A percentile compares a stretch with the other conserved stretches of the same genome.
phyloP scores from a whole-genome alignment of 768 basidiomycete genomes.

The Pleurotus tuber-regium region DNA sequence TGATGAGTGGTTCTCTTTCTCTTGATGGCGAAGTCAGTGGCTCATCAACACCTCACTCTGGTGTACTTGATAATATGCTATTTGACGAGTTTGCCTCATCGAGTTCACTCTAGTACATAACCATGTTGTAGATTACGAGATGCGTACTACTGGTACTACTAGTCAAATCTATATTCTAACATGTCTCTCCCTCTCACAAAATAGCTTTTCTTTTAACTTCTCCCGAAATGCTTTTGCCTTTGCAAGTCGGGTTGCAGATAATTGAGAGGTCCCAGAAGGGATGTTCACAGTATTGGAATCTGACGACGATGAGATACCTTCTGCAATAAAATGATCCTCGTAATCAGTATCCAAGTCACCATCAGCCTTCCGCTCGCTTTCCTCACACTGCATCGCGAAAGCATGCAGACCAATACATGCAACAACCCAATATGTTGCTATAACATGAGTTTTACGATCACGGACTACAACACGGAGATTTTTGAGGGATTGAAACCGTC shows the following conservation, averaged over 20 bases:
- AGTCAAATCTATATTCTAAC: too few relatives aligned
- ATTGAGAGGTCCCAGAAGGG: not conserved
- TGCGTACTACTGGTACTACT: too few relatives aligned
- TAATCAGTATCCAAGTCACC: conserved; percentile 7
- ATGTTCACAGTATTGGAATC: conserved; percentile 1
- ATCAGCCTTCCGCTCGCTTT: conserved; percentile 17
- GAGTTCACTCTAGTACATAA: too few relatives aligned
- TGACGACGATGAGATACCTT: conserved; percentile 17
- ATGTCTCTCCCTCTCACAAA: not conserved
- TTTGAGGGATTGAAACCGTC: conserved; percentile 33
- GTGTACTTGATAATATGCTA: too few relatives aligned
- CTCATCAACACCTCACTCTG: too few relatives aligned
- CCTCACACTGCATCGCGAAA: conserved; percentile 28
- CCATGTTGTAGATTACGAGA: too few relatives aligned
- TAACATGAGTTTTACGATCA: conserved; percentile 19
- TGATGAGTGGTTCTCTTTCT: too few relatives aligned
- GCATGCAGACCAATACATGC: conserved; percentile 29
- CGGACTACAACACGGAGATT: conserved; percentile 26
- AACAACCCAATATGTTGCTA: conserved; percentile 28
- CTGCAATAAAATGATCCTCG: conserved; percentile 22
- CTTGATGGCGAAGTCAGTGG: too few relatives aligned
- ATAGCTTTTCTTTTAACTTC: not conserved
- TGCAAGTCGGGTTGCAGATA: not conserved
- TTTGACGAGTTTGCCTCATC: too few relatives aligned
- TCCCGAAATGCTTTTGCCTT: not conserved